phyloP scores from a whole-genome alignment of 2,329 filamentous ascomycete species.

The Alternaria incomplexa region DNA sequence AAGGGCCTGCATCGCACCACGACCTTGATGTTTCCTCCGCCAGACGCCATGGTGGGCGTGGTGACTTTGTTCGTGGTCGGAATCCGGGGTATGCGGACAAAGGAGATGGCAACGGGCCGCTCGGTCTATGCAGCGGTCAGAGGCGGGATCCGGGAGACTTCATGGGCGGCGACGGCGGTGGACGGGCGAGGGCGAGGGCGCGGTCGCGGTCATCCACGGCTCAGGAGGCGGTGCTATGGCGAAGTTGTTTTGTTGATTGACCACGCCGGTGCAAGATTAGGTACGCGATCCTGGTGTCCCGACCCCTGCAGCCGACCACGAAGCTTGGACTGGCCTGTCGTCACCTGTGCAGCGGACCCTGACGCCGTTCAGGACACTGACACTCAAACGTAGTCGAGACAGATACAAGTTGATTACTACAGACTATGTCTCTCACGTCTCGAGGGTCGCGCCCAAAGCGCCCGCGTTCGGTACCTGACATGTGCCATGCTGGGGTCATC shows the following conservation, averaged over 20 bases:
- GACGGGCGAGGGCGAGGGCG: neutral
- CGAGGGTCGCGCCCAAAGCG: neutral
- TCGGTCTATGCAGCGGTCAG: slow-evolving; percentile 24
- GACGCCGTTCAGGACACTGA: neutral
- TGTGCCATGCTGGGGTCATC: neutral
- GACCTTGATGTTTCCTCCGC: slow-evolving; percentile 98
- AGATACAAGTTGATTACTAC: neutral
- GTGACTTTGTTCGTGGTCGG: neutral
- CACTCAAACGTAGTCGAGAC: neutral
- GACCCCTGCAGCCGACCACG: slow-evolving; percentile 13
- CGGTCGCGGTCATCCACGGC: slow-evolving; percentile 7
- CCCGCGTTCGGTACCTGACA: neutral
- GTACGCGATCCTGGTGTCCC: slow-evolving; percentile 34
- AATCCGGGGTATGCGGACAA: slow-evolving; percentile 14
- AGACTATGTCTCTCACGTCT: neutral
- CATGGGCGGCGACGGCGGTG: slow-evolving; percentile 32
- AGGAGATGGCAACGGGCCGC: slow-evolving; percentile 24
- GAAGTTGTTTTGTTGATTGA: slow-evolving; percentile 31
- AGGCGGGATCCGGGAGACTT: slow-evolving; percentile 30
- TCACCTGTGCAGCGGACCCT: slow-evolving; percentile 6
- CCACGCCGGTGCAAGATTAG: slow-evolving; percentile 27
- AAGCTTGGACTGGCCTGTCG: slow-evolving; percentile 1
- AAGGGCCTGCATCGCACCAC: slow-evolving; percentile 96
- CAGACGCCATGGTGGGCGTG: slow-evolving; percentile 64
- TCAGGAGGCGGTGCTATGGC: slow-evolving; percentile 33